phyloP scores from a whole-genome alignment of 2,329 filamentous ascomycete species.

The Fusarium sulawesiense region DNA sequence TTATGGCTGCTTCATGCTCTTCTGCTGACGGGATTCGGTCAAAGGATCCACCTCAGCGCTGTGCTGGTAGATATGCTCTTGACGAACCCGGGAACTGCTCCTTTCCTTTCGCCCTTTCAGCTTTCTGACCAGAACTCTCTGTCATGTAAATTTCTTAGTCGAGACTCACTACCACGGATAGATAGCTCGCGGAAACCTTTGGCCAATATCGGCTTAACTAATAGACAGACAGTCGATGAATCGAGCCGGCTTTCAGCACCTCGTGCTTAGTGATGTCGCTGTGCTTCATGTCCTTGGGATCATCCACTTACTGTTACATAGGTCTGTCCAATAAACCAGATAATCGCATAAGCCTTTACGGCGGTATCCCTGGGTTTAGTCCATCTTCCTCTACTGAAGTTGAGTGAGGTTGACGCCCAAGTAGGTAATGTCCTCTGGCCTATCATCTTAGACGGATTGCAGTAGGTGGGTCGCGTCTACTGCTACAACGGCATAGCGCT shows the following conservation, averaged over 20 bases:
- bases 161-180: too few species aligned
- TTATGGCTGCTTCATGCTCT: neutral
- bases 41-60: neutral
- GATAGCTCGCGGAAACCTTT: neutral
- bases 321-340: too few species aligned
- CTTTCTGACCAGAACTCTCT: neutral
- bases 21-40: neutral
- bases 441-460: constrained; percentile 20
- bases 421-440: neutral
- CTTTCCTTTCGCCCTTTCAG: too few species aligned
- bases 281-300: too few species aligned
- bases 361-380: too few species aligned
- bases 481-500: neutral
- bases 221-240: neutral
- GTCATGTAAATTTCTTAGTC: rapidly evolving
- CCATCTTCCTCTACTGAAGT: neutral
- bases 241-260: neutral
- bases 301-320: too few species aligned
- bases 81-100: rapidly evolving
- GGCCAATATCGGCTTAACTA: neutral
- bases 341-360: too few species aligned
- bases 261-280: neutral
- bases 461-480: neutral
- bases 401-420: neutral
- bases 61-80: neutral